A percentile compares a stretch with the other conserved stretches of the same genome.
Evolutionary conservation across 441 rosid species (phyloP).

Genomic region (Aquilaria agallochum): DNA sequence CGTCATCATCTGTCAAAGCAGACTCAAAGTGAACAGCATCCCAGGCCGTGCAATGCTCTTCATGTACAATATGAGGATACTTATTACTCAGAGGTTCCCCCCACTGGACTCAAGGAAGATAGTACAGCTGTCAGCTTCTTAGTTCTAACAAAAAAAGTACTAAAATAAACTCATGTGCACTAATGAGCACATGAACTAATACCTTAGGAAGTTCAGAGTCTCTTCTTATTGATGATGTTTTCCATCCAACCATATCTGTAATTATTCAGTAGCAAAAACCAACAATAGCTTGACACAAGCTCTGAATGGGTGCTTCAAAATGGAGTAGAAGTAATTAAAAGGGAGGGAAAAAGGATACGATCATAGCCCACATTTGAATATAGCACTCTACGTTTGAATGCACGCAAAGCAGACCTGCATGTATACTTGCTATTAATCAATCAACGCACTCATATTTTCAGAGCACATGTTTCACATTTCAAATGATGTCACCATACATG

Average conservation of each 20-base stretch:
- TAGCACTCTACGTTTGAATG: conserved; percentile 77
- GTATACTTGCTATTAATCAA: conserved; percentile 12
- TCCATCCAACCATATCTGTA: conserved; percentile 96
- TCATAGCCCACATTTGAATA: conserved; percentile 90
- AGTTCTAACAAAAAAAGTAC: not conserved
- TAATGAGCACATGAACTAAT: conserved; percentile 8
- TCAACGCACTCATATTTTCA: not conserved
- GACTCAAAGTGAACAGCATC: conserved; percentile 39
- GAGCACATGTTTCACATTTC: conserved; percentile 11
- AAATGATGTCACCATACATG: conserved; percentile 46
- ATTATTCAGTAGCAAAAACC: conserved; percentile 36
- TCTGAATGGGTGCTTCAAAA: conserved; percentile 6
- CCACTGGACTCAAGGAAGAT: conserved; percentile 24
- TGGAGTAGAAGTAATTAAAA: conserved; percentile 5
- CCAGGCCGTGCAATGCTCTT: conserved; percentile 83
- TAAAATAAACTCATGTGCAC: conserved; percentile 10
- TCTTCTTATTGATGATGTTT: conserved; percentile 92
- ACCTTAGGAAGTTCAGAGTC: conserved; percentile 86
- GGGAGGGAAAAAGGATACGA: conserved; percentile 60
- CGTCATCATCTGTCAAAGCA: conserved; percentile 34
- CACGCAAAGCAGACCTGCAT: conserved; percentile 79
- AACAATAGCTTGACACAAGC: conserved; percentile 9
- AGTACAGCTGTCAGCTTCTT: conserved; percentile 1
- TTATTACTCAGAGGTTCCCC: conserved; percentile 41
- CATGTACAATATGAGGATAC: conserved; percentile 86